Evolutionary conservation across 2,329 filamentous ascomycete genomes (phyloP).

Genomic region (Botrytis fabae): DNA sequence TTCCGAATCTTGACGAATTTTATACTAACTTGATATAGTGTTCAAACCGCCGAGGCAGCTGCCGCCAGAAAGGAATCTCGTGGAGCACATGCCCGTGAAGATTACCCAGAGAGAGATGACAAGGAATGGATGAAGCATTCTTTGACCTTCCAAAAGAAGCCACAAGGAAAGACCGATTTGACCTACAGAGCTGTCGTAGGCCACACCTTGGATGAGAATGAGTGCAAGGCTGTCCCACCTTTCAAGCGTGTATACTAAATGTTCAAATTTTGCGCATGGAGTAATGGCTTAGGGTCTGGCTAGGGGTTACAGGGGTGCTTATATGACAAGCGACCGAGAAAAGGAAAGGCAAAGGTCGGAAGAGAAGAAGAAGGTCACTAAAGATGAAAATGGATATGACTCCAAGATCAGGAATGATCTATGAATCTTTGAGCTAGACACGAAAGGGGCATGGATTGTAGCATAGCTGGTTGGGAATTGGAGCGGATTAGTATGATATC

Average conservation of each 20-base stretch:
- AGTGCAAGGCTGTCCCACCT: constrained; percentile 94
- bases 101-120: constrained; percentile 93
- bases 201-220: constrained; percentile 86
- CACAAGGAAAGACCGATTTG: constrained; percentile 84
- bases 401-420: constrained; percentile 13
- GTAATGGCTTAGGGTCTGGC: not conserved
- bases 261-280: constrained; percentile 8
- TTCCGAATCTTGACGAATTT: not conserved
- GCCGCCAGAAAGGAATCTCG: constrained; percentile 96
- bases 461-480: constrained; percentile 14
- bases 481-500: constrained; percentile 11
- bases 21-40: constrained; percentile 47
- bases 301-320: not conserved
- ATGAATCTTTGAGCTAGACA: constrained; percentile 1
- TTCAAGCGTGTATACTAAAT: constrained; percentile 89
- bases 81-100: constrained; percentile 95
- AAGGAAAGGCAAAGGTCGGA: not conserved
- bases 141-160: constrained; percentile 89
- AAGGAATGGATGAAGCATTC: constrained; percentile 99
- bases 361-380: not conserved
- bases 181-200: constrained; percentile 81
- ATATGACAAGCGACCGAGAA: constrained; percentile 8
- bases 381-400: not conserved
- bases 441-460: not conserved
- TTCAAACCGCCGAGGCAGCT: constrained; percentile 88